Percentiles rank a stretch among this genome's conserved stretches.
phyloP scores from a whole-genome alignment of 2,329 filamentous ascomycete species.

The Aspergillus amoenus region DNA sequence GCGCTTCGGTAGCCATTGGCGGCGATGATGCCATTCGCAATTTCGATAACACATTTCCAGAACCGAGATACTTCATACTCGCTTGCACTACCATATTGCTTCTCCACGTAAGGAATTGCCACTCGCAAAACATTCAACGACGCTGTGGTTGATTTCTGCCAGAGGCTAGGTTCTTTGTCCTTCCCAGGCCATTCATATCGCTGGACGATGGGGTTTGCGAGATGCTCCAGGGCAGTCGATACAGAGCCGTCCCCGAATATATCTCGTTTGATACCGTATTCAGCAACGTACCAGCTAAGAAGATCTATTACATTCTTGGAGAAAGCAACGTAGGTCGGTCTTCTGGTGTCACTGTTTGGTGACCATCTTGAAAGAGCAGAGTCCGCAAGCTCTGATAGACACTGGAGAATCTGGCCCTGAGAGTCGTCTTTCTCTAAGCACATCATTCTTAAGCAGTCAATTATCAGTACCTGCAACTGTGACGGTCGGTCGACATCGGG shows the following conservation, averaged over 20 bases:
- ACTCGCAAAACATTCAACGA: conserved; percentile 67
- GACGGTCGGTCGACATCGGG: conserved; percentile 40
- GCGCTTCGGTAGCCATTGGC: conserved; percentile 57
- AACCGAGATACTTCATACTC: conserved; percentile 53
- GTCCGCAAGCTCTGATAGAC: conserved; percentile 67
- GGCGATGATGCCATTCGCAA: conserved; percentile 67
- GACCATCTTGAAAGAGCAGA: conserved; percentile 52
- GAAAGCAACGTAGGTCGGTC: conserved; percentile 84
- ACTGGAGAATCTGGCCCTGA: conserved; percentile 36
- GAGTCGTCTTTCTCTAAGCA: conserved; percentile 39
- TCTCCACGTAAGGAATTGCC: conserved; percentile 61
- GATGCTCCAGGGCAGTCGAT: conserved; percentile 61
- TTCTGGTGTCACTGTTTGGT: conserved; percentile 41
- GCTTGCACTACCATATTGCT: conserved; percentile 32
- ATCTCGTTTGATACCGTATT: conserved; percentile 54
- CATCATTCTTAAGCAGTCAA: conserved; percentile 36
- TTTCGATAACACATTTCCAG: conserved; percentile 68
- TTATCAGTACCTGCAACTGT: conserved; percentile 33
- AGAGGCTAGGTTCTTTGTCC: conserved; percentile 70
- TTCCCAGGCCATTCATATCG: conserved; percentile 78
- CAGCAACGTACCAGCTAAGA: conserved; percentile 48
- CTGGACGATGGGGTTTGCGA: conserved; percentile 68
- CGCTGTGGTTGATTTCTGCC: conserved; percentile 75
- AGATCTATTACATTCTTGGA: conserved; percentile 78
- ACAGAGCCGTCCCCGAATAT: conserved; percentile 71